Evolutionary conservation across 1,284 basidiomycete genomes (phyloP).

Genomic region (Prillingera fragicola): DNA sequence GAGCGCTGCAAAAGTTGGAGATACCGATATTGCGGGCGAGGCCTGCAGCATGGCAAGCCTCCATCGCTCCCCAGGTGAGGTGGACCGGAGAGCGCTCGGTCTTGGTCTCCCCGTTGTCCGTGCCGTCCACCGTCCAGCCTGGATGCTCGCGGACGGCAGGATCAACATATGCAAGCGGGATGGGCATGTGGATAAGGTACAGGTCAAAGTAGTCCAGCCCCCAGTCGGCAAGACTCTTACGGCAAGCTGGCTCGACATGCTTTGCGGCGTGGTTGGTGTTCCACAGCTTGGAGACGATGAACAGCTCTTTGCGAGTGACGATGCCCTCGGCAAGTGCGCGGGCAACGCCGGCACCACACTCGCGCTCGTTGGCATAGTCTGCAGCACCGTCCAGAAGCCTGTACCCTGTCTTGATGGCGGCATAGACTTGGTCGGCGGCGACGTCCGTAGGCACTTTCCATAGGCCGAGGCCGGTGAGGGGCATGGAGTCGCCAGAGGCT

Average conservation of each 20-base stretch:
- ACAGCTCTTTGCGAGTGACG: constrained; percentile 57
- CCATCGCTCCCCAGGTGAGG: constrained; percentile 69
- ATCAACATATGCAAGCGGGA: constrained; percentile 4
- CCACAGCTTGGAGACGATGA: constrained; percentile 61
- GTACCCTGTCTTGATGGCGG: constrained; percentile 50
- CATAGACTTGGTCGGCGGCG: constrained; percentile 45
- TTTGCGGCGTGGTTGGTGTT: constrained; percentile 54
- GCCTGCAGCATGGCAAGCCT: constrained; percentile 69
- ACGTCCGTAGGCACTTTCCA: constrained; percentile 26
- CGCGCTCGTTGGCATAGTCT: constrained; percentile 49
- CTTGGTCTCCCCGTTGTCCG: constrained; percentile 20
- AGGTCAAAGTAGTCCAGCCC: constrained; percentile 54
- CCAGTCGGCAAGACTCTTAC: constrained; percentile 54
- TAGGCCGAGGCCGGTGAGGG: constrained; percentile 22
- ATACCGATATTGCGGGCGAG: constrained; percentile 54
- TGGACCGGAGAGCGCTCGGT: constrained; percentile 41
- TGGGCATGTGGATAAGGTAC: neutral
- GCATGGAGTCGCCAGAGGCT: constrained; percentile 6
- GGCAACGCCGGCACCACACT: constrained; percentile 64
- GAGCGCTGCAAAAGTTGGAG: constrained; percentile 32
- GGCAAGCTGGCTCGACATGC: constrained; percentile 12
- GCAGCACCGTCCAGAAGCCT: constrained; percentile 49
- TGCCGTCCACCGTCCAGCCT: constrained; percentile 3
- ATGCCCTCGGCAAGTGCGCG: constrained; percentile 53
- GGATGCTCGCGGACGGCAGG: constrained; percentile 5